Base-by-base conservation (phyloP, 495 filamentous ascomycete genomes). In the Aspergillus nanangensis region DNA sequence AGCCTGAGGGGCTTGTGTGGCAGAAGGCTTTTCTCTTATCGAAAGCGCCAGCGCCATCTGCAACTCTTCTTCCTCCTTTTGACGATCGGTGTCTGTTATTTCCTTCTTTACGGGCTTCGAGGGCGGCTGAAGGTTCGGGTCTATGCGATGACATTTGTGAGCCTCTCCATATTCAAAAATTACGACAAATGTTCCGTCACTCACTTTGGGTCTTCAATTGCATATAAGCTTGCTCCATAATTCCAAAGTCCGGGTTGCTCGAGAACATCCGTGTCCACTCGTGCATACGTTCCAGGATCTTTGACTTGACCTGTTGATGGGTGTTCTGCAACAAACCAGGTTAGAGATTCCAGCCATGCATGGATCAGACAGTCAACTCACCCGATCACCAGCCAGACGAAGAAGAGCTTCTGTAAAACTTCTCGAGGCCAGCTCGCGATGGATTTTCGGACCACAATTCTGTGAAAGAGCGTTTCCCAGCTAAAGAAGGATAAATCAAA, bases 251-350 rank as follows among this genome's bases (percentile, higher is more conserved):
- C 8, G 91, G 83, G 63, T 96, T 88, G 27, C 74, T 83, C 49
- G 85, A 71, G 64, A 98, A 97, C 88, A 95, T 94, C 63, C 90
- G 84, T 40, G 86, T 81, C 93, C 93, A 98, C 55, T 95, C 90
- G 55, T 83, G 81, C 90, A 96, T 96, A 34, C 89, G 83, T 70
- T 98, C 94, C 45, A 97, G 62, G 46, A 97, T 96, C 78, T 96
- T 97, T 27, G 87, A 80, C 70, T 97, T 98, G 51, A 98, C 93
- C 63, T 95, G 88, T 63, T 85, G 83, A 64, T 98, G 93, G 31
- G 94, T 96, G 61, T 95, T 97, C 72, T 87, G 56, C 0, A 43
- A 23, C 24, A 41, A 17, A 51, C 20, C 11, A 27, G 5, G n/a
- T n/a, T n/a, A n/a, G n/a, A n/a, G n/a, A n/a, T n/a, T n/a, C n/a